Base-by-base conservation (phyloP, 164 flowering plant species). In the Magnolia changhungtana region DNA sequence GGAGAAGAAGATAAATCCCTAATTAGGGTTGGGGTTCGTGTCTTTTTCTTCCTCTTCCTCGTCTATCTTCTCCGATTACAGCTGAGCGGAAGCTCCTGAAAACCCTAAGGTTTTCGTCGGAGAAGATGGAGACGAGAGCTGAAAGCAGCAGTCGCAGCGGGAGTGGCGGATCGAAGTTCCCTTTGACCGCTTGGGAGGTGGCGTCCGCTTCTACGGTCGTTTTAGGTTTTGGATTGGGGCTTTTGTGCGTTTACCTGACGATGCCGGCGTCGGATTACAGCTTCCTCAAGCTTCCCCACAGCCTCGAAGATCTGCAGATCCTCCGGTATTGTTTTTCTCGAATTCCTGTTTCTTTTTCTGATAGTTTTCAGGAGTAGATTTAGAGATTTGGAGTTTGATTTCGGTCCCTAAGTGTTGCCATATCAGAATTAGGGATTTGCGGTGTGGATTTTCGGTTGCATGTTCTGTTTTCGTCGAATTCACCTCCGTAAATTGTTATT, bases 261-360 rank as follows among this genome's bases (percentile, higher is more conserved):
- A 82, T 96, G 96, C 99, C 99, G 2, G 83, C 81, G 11, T 91
- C 97, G 2, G 99, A 96, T 87, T 94, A 94, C 79, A 88, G 97
- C 88, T 96, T 96, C 85, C 94, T 94, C 69, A 92, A 89, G 88
- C 83, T 96, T 66, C 99, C 98, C 9, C 87, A 86, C 16, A 89
- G 50, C 75, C 94, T 96, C 24, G 85, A 96, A 82, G 99, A 96
- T 79, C 87, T 96, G 70, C 96, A 88, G 72, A 84, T 90, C 70
- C 92, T 96, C 67, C 87, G 96, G 99, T 96, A 73, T 5, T 37
- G 8, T 24, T 16, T 16, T 14, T 68, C 29, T 9, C 37, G 8
- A 14, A 66, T 24, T 8, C 21, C 16, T 23, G 10, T 19, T 66
- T 24, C 29, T 1, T 20, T 66, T 66, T 66, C 14, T 13, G 14